Percentiles rank a stretch among this genome's conserved stretches.
Evolutionary conservation across 2,329 filamentous ascomycete species (phyloP).

Genomic region (Leptographium galeiforme): DNA sequence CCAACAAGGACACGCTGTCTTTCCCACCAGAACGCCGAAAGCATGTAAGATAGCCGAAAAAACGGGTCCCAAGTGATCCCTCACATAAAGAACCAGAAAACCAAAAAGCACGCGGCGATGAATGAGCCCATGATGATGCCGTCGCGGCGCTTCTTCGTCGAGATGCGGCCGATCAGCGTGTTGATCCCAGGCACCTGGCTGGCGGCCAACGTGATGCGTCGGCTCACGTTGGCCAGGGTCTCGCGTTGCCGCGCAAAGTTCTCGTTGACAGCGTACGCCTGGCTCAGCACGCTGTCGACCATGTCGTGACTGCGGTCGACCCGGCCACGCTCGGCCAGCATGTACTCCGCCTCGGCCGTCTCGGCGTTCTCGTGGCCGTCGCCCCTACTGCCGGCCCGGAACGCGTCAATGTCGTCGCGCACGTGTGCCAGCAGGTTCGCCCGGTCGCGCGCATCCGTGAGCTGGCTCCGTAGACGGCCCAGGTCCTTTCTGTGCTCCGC

Average conservation of each 20-base stretch:
- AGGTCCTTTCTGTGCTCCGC: constrained; percentile 77
- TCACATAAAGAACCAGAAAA: constrained; percentile 68
- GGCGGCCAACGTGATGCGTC: constrained; percentile 77
- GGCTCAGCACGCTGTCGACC: constrained; percentile 79
- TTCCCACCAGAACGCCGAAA: neutral
- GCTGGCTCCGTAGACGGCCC: constrained; percentile 55
- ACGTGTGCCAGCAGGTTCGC: constrained; percentile 86
- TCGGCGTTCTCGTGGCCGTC: constrained; percentile 34
- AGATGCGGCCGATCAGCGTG: constrained; percentile 80
- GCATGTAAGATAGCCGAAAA: neutral
- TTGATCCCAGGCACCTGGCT: constrained; percentile 91
- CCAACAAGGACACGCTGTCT: neutral
- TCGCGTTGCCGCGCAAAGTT: constrained; percentile 79
- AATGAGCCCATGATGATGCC: constrained; percentile 86
- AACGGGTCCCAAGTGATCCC: neutral
- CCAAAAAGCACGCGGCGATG: constrained; percentile 80
- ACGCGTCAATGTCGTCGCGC: constrained; percentile 80
- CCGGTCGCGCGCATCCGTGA: constrained; percentile 68
- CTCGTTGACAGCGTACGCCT: constrained; percentile 94
- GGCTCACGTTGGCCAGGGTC: constrained; percentile 75
- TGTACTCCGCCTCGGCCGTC: constrained; percentile 85
- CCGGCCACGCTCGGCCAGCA: constrained; percentile 76
- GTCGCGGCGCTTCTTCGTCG: constrained; percentile 86
- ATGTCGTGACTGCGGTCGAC: constrained; percentile 84
- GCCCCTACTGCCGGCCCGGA: constrained; percentile 76